phyloP scores from a whole-genome alignment of 108 stramenopile species.

The Cyclotella cryptica region DNA sequence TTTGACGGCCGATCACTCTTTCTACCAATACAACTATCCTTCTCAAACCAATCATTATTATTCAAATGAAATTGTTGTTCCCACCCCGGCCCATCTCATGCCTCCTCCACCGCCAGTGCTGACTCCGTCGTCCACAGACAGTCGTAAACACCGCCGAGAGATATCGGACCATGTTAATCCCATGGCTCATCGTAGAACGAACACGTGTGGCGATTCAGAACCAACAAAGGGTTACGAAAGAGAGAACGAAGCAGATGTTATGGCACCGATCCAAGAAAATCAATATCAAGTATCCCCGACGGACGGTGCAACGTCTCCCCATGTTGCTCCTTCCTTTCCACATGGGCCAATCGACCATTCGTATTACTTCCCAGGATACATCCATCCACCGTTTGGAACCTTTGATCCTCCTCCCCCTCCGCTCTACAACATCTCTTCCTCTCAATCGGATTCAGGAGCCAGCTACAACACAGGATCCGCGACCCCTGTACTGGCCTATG shows the following conservation, averaged over 20 bases:
- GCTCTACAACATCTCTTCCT: not conserved
- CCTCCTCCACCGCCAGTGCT: slow-evolving; percentile 1
- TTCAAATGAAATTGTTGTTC: not conserved
- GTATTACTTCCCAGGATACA: not conserved
- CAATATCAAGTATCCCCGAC: not conserved
- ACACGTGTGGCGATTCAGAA: slow-evolving; percentile 1
- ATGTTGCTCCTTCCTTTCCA: not conserved
- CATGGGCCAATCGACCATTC: not conserved
- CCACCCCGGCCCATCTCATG: not conserved
- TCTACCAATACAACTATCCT: not conserved
- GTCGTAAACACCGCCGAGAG: slow-evolving; percentile 7
- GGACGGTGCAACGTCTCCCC: not conserved
- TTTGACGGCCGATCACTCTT: not conserved
- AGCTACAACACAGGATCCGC: slow-evolving; percentile 11
- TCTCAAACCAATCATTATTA: not conserved
- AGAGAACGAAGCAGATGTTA: not conserved
- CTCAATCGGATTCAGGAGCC: slow-evolving; percentile 1
- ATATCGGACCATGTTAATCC: not conserved
- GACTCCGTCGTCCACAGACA: slow-evolving; percentile 1
- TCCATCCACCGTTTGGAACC: not conserved
- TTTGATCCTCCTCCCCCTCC: slow-evolving; percentile 1
- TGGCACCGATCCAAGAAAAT: slow-evolving; percentile 9
- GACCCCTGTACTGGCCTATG: not conserved
- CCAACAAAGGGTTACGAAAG: slow-evolving; percentile 2
- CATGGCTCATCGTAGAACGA: slow-evolving; percentile 14